Conservation (phyloP, 495 filamentous ascomycete genomes). For the Neurospora discreta region DNA sequence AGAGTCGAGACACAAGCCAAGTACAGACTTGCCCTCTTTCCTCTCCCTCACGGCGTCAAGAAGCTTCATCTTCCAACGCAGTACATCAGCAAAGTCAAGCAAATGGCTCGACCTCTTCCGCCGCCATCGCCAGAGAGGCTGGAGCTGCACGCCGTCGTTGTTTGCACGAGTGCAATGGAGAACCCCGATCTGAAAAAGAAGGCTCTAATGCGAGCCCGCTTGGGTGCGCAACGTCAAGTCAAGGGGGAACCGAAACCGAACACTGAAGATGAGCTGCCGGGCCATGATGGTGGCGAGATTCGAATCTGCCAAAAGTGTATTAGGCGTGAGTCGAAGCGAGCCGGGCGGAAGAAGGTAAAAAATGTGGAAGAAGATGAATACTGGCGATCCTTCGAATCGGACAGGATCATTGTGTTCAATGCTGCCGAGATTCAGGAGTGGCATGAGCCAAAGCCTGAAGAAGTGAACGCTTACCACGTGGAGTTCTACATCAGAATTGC, state of each 20-base stretch:
- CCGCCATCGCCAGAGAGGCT: conserved; percentile 56
- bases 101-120: conserved; percentile 56
- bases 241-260: conserved; percentile 11
- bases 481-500: conserved; percentile 90
- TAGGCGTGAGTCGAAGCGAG: conserved; percentile 74
- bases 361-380: conserved; percentile 74
- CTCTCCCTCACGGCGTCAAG: conserved; percentile 60
- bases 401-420: conserved; percentile 87
- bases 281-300: conserved; percentile 77
- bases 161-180: conserved; percentile 90
- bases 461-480: conserved; percentile 54
- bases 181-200: conserved; percentile 48
- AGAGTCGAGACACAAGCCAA: conserved; percentile 92
- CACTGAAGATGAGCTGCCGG: conserved; percentile 49
- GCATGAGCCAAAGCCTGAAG: conserved; percentile 40
- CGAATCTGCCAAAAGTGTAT: conserved; percentile 79
- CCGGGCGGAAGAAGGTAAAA: conserved; percentile 77
- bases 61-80: conserved; percentile 76
- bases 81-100: conserved; percentile 84
- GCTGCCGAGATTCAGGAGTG: conserved; percentile 84
- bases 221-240: conserved; percentile 6
- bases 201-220: conserved; percentile 55
- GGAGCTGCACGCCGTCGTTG: conserved; percentile 68
- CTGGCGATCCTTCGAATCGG: conserved; percentile 65
- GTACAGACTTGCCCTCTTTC: conserved; percentile 61